Evolutionary conservation across 345 rosid species (phyloP).

Genomic region (Hibiscus mutabilis): DNA sequence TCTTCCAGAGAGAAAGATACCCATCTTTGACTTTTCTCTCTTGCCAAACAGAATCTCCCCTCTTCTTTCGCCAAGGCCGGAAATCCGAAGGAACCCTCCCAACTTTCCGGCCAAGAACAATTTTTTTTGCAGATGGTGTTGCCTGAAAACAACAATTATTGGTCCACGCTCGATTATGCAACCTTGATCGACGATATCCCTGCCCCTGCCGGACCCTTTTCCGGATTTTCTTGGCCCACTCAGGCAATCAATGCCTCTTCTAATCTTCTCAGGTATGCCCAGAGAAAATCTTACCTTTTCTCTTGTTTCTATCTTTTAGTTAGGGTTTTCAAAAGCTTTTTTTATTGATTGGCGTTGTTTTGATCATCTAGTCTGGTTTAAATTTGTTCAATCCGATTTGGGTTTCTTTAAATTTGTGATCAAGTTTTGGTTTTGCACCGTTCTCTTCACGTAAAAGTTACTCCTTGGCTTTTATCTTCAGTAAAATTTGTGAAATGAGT

Average conservation of each 20-base stretch:
- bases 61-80: neutral
- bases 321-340: neutral
- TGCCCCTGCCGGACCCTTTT: constrained; percentile 43
- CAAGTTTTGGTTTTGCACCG: neutral
- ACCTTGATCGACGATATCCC: constrained; percentile 66
- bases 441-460: neutral
- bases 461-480: neutral
- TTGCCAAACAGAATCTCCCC: neutral
- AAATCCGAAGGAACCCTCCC: neutral
- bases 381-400: neutral
- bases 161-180: constrained; percentile 43
- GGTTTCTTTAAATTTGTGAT: constrained; percentile 7
- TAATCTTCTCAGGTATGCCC: constrained; percentile 38
- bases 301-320: neutral
- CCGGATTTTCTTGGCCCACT: constrained; percentile 71
- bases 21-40: neutral
- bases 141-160: constrained; percentile 53
- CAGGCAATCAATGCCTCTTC: constrained; percentile 50
- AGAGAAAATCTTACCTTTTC: neutral
- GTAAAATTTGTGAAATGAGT: neutral
- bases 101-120: constrained; percentile 11
- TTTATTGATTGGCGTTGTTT: neutral
- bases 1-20: neutral
- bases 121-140: constrained; percentile 46
- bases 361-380: neutral